Evolutionary conservation across 2,329 filamentous ascomycete species (phyloP).

Genomic region (Aspergillus ochraceus): DNA sequence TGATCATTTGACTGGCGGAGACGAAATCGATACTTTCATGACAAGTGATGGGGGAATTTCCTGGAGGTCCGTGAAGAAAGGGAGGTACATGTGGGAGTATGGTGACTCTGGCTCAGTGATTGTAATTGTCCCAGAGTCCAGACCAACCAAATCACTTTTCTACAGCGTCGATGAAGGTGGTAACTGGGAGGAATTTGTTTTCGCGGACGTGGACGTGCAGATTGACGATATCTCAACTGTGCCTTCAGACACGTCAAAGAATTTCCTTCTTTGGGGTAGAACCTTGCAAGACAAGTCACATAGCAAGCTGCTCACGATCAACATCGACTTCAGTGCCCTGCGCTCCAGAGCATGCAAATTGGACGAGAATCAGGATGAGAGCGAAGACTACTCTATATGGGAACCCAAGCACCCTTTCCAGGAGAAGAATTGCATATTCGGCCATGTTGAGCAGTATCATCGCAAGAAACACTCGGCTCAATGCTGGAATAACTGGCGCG

Average conservation of each 20-base stretch:
- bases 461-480: constrained; percentile 77
- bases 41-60: constrained; percentile 85
- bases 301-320: constrained; percentile 67
- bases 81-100: constrained; percentile 88
- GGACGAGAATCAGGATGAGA: constrained; percentile 60
- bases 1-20: constrained; percentile 61
- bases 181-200: constrained; percentile 74
- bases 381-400: constrained; percentile 80
- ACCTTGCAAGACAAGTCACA: constrained; percentile 46
- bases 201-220: constrained; percentile 68
- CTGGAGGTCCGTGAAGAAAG: constrained; percentile 85
- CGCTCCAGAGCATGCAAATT: constrained; percentile 69
- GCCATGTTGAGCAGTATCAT: constrained; percentile 83
- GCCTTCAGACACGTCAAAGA: constrained; percentile 82
- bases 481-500: constrained; percentile 78
- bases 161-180: constrained; percentile 81
- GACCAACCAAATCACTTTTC: constrained; percentile 65
- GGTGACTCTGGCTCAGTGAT: constrained; percentile 94
- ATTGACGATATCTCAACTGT: constrained; percentile 84
- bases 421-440: constrained; percentile 82
- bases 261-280: constrained; percentile 85
- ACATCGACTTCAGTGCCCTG: constrained; percentile 84
- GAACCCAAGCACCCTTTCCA: constrained; percentile 78
- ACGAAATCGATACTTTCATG: constrained; percentile 85
- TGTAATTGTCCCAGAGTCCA: constrained; percentile 75